phyloP scores from a whole-genome alignment of 768 basidiomycete genomes.

The Hirschioporus abietinus region DNA sequence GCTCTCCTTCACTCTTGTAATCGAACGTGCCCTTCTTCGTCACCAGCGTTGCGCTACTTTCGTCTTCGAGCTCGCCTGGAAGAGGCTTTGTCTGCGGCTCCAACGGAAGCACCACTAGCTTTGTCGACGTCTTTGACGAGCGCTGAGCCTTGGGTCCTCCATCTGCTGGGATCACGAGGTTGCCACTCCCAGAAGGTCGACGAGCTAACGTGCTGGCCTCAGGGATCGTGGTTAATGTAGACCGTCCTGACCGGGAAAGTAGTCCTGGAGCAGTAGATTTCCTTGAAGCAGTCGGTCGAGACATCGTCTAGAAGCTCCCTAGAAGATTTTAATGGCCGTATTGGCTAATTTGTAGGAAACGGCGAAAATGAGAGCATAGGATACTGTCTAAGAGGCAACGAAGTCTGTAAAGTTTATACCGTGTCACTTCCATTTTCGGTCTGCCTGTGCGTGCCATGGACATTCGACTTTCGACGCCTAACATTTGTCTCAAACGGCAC shows the following conservation, averaged over 20 bases:
- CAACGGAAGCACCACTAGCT: constrained; percentile 85
- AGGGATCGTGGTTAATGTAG: not conserved
- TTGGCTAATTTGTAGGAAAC: no score
- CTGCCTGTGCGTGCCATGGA: not conserved
- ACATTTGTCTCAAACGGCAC: not conserved
- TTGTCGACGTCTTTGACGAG: constrained; percentile 87
- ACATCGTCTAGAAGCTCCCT: not conserved
- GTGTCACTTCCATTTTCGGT: no score
- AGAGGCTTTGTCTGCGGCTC: constrained; percentile 81
- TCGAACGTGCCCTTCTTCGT: constrained; percentile 68
- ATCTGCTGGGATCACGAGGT: constrained; percentile 20
- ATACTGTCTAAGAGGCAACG: no score
- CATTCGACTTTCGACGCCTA: constrained; percentile 1
- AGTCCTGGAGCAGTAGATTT: not conserved
- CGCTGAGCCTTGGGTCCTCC: constrained; percentile 51
- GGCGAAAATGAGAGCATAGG: no score
- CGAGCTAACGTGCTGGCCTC: constrained; percentile 16
- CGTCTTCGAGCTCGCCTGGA: constrained; percentile 38
- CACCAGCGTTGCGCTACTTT: constrained; percentile 48
- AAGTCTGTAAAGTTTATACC: no score
- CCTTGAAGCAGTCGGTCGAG: not conserved
- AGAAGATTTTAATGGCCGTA: not conserved
- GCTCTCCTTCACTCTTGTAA: constrained; percentile 79
- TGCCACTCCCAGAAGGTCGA: constrained; percentile 27
- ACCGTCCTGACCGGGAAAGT: not conserved